Base-by-base conservation (phyloP, 306 rosid genomes). In the Quercus bicolor region DNA sequence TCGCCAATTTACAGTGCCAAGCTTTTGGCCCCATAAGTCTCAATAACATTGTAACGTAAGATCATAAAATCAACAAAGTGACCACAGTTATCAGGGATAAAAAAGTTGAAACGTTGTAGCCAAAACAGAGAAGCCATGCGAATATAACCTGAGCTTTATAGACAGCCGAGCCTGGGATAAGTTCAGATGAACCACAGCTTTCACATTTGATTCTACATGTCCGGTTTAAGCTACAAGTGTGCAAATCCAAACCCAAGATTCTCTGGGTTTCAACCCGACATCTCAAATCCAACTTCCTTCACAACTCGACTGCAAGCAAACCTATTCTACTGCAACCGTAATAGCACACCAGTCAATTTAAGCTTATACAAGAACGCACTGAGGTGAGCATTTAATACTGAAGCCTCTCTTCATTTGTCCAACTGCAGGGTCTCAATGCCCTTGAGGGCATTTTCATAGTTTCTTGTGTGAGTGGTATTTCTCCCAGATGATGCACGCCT, bases 361-460 rank as follows among this genome's bases (percentile, higher is more conserved):
- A 73, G 79, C 75, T 72, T 72, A 80, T 84, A 85, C 83, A 80
- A 74, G 74, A 79, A 43, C 59, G 43, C 78, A 82, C 75, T 23
- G 26, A 77, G 59, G 61, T 6, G 70, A 33, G 78, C 78, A 72
- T 69, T 79, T 77, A 90, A 61, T 84, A 85, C 76, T 78, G 94
- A 70, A 81, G 5, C 31, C 88, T 84, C 91, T 94, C 90, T 88
- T 94, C 92, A 55, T 8, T 81, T 91, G 70, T 92, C 98, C 81
- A 94, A 77, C 74, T 88, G 97, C 87, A 92, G 85, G 61, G 92
- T 80, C 73, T 92, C 97, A 61, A 94, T 87, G 72, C 97, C 98
- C 84, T 86, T 92, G 53, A 92, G 86, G 19, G 95, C 91, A 15
- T 85, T 80, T 70, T 92, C 97, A 57, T 89, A 89, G 86, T 89